Evolutionary conservation across 352 stramenopile species (phyloP).

Genomic region (Phytopythium litorale): DNA sequence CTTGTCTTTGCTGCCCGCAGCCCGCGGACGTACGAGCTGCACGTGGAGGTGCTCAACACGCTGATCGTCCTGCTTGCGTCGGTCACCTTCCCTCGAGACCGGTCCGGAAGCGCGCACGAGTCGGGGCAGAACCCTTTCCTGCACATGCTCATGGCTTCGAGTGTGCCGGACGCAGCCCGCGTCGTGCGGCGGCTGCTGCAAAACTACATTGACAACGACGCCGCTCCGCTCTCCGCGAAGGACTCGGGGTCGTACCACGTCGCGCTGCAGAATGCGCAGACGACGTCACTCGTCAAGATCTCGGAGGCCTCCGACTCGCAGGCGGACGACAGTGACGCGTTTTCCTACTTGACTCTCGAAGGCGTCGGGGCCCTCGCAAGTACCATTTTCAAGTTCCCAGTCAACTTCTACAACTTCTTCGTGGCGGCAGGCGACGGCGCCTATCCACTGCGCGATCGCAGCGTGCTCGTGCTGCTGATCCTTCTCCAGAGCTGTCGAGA

Average conservation of each 20-base stretch:
- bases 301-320: conserved; percentile 37
- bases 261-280: conserved; percentile 34
- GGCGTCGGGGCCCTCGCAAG: conserved; percentile 57
- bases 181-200: conserved; percentile 57
- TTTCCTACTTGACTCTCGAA: conserved; percentile 70
- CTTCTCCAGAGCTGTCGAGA: conserved; percentile 71
- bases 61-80: conserved; percentile 67
- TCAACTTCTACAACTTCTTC: conserved; percentile 69
- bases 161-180: conserved; percentile 21
- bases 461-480: conserved; percentile 58
- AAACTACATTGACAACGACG: conserved; percentile 54
- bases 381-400: conserved; percentile 66
- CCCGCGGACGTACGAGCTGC: conserved; percentile 57
- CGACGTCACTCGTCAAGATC: conserved; percentile 62
- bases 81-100: conserved; percentile 56
- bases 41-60: conserved; percentile 74
- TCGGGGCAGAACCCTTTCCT: conserved; percentile 58
- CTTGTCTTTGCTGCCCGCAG: conserved; percentile 9
- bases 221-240: conserved; percentile 25
- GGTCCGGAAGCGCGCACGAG: conserved; percentile 28
- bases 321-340: conserved; percentile 45
- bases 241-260: conserved; percentile 31
- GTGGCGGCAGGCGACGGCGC: conserved; percentile 42
- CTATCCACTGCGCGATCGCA: conserved; percentile 64
- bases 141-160: conserved; percentile 50